Base-by-base conservation (phyloP, 2,329 filamentous ascomycete species). In the Apiospora hydei region DNA sequence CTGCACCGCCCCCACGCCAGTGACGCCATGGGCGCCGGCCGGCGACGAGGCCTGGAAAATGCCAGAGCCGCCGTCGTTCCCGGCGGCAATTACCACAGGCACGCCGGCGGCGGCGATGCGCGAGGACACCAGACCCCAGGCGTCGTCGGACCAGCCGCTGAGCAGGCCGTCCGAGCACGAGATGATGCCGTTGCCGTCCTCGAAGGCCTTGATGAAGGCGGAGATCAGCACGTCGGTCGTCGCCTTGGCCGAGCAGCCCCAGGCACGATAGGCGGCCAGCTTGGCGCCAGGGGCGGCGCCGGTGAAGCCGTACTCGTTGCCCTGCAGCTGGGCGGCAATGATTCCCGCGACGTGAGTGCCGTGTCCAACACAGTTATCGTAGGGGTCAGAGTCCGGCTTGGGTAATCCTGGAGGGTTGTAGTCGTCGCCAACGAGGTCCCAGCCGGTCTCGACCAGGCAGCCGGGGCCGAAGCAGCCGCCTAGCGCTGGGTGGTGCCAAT, bases 261-360 rank as follows among this genome's bases (percentile, higher is more conserved):
- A 72, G 7, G 70, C 70, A 18, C 73, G 74, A 26, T 76, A 77
- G 71, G 73, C 73, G 53, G 73, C 75, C n/a, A 77, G 44, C 66
- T 68, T 76, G 43, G 73, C 75, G 30, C 72, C 75, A 1, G 75
- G 75, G 10, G 75, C 75, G 2, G 73, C 75, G 16, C 75, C 75
- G 1, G 73, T 74, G 70, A 76, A 77, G 24, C 73, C 73, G n/a
- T 74, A 68, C 16, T 75, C 73, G 69, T 76, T 77, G 10, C 67
- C 26, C 3, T 38, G 26, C 26, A 69, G 67, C 69, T 76, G 75
- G 10, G 75, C 74, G 16, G 74, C 73, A 57, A 87, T 82, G 64
- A 84, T 85, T 61, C 86, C 85, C 16, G 84, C 81, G 34, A 84
- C 83, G 70, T 84, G 83, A 0, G 85, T 85, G 1, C 85, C 85